Evolutionary conservation across 2,329 filamentous ascomycete species (phyloP).

Genomic region (Alternaria consortialis): DNA sequence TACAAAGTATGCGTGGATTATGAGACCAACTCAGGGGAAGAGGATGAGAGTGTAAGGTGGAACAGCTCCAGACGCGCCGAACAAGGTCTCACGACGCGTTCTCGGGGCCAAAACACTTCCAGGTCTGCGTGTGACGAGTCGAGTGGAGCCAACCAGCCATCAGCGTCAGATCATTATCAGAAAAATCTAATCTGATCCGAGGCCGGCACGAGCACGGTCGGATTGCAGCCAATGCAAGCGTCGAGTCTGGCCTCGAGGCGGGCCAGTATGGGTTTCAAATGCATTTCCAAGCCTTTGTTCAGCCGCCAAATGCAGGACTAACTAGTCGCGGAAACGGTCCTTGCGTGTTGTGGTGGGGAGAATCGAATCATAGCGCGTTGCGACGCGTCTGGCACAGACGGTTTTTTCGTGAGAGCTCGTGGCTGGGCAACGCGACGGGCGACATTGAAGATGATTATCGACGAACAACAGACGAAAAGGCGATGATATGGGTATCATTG

Average conservation of each 20-base stretch:
- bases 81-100: conserved; percentile 5
- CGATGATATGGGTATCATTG: conserved; percentile 29
- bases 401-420: conserved; percentile 32
- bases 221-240: conserved; percentile 25
- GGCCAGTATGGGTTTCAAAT: conserved; percentile 20
- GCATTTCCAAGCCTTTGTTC: conserved; percentile 45
- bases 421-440: conserved; percentile 37
- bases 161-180: conserved; percentile 20
- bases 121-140: conserved; percentile 11
- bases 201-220: conserved; percentile 24
- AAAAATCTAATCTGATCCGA: conserved; percentile 42
- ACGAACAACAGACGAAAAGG: neutral
- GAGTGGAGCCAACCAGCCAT: conserved; percentile 17
- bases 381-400: conserved; percentile 42
- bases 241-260: conserved; percentile 16
- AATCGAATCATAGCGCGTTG: conserved; percentile 45
- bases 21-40: neutral
- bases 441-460: conserved; percentile 15
- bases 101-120: conserved; percentile 3
- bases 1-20: conserved; percentile 1
- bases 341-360: conserved; percentile 44
- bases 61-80: conserved; percentile 14
- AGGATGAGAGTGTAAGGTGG: neutral
- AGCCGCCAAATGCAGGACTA: conserved; percentile 38
- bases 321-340: conserved; percentile 33